These are phyloP conservation scores for Cladosporium cucumerinum DNA, from an alignment of 2,329 filamentous ascomycete genomes.

Conservation along the genomic window DNA sequence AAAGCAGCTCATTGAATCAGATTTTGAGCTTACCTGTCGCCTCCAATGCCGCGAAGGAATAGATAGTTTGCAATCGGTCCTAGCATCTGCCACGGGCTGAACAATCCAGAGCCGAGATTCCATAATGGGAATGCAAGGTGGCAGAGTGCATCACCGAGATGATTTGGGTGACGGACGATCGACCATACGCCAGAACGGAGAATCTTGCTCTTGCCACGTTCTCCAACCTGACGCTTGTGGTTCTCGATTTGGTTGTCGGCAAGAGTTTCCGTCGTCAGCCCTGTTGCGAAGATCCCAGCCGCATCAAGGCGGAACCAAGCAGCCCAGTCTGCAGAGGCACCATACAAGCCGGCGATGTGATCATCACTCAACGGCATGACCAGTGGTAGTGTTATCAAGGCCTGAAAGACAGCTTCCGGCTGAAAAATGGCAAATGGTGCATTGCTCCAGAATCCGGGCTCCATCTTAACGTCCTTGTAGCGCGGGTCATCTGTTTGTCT, in stretches of 20 bases:
- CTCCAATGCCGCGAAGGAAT: conserved; percentile 56
- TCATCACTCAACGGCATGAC: conserved; percentile 49
- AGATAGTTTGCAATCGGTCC: conserved; percentile 58
- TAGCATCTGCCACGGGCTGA: conserved; percentile 54
- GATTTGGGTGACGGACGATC: conserved; percentile 61
- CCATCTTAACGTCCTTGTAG: conserved; percentile 51
- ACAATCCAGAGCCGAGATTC: conserved; percentile 53
- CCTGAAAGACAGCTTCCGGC: conserved; percentile 57
- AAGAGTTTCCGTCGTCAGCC: conserved; percentile 54
- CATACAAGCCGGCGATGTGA: conserved; percentile 15
- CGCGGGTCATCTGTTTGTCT: conserved; percentile 56
- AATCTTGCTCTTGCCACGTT: conserved; percentile 32
- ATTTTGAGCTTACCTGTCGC: conserved; percentile 40
- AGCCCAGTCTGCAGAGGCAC: conserved; percentile 33
- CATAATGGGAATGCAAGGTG: conserved; percentile 59
- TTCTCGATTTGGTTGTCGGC: conserved; percentile 56
- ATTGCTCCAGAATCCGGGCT: conserved; percentile 57
- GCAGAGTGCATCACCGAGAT: conserved; percentile 58
- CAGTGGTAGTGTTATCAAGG: conserved; percentile 56
- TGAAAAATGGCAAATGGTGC: conserved; percentile 53
- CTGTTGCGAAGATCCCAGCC: conserved; percentile 56
- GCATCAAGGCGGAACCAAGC: conserved; percentile 34
- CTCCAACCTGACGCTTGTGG: conserved; percentile 45
- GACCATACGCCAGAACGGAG: conserved; percentile 60
- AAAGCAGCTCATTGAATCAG: not conserved